These are phyloP conservation scores for Botryotinia calthae DNA, from an alignment of 2,329 filamentous ascomycete species.

Conservation along the genomic window DNA sequence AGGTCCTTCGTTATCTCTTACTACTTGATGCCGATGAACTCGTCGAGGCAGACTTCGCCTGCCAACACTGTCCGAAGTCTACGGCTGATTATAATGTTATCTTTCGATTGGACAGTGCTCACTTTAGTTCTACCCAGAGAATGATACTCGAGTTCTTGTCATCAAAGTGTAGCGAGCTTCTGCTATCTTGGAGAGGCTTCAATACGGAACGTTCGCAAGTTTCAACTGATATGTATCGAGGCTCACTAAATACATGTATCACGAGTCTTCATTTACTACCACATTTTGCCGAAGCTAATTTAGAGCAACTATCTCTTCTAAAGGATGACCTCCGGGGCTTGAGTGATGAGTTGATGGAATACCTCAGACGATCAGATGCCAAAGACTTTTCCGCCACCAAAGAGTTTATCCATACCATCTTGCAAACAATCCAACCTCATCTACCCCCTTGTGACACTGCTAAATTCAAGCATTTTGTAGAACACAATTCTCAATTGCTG, in stretches of 20 bases:
- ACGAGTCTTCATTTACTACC: slow-evolving; percentile 31
- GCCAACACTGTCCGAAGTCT: slow-evolving; percentile 30
- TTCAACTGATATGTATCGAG: slow-evolving; percentile 35
- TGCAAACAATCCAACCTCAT: slow-evolving; percentile 36
- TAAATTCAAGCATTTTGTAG: slow-evolving; percentile 25
- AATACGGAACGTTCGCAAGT: slow-evolving; percentile 30
- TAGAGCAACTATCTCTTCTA: slow-evolving; percentile 27
- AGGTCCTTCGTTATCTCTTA: slow-evolving; percentile 54
- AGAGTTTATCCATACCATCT: slow-evolving; percentile 28
- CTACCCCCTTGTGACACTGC: slow-evolving; percentile 30
- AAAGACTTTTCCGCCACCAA: slow-evolving; percentile 23
- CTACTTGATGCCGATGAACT: slow-evolving; percentile 43
- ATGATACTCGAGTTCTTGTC: slow-evolving; percentile 37
- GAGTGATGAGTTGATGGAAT: slow-evolving; percentile 27
- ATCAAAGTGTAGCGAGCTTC: slow-evolving; percentile 33
- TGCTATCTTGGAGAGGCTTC: slow-evolving; percentile 33
- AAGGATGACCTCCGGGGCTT: slow-evolving; percentile 26
- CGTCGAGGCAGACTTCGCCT: slow-evolving; percentile 12
- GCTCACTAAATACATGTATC: slow-evolving; percentile 34
- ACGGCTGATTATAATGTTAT: slow-evolving; percentile 15
- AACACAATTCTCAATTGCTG: slow-evolving; percentile 29
- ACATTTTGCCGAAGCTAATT: slow-evolving; percentile 27
- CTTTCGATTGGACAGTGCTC: slow-evolving; percentile 31
- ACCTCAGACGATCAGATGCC: slow-evolving; percentile 25
- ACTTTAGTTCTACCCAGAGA: slow-evolving; percentile 34